Percentiles rank a stretch among this genome's conserved stretches.
These are phyloP conservation scores for Coemansia sp. DNA, from an alignment of 192 early-diverging fungal genomes.

Conservation along the genomic window DNA sequence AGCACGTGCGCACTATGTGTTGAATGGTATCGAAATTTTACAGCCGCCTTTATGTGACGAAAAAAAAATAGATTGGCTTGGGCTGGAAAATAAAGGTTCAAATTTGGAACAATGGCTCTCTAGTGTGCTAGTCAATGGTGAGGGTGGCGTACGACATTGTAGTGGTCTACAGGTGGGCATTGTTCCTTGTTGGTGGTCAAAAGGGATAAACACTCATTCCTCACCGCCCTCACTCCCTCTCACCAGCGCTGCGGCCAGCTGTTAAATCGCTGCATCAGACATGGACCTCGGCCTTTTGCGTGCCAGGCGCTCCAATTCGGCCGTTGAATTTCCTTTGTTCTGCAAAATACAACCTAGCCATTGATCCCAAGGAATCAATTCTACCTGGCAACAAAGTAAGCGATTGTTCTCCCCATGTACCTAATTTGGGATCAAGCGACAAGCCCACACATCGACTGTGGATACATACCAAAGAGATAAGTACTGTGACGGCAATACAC, in stretches of 20 bases:
- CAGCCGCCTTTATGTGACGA: not conserved
- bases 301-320: not conserved
- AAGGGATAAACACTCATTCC: slow-evolving; percentile 7
- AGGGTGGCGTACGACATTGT: slow-evolving; percentile 3
- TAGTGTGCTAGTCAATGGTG: not conserved
- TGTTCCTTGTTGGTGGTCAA: not conserved
- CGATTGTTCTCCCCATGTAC: slow-evolving; percentile 23
- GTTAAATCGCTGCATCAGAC: not conserved
- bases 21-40: not conserved
- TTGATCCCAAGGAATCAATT: slow-evolving; percentile 1
- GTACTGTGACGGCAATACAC: not conserved
- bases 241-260: not conserved
- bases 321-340: not conserved
- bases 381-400: not conserved
- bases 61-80: not conserved
- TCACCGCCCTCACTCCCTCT: not conserved
- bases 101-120: not conserved
- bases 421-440: slow-evolving; percentile 23
- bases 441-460: not conserved
- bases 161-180: not conserved
- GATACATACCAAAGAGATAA: slow-evolving; percentile 5
- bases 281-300: not conserved
- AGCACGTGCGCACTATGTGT: not conserved
- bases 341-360: not conserved
- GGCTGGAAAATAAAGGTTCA: slow-evolving; percentile 1